These are phyloP conservation scores for Globisporangium takayamanum DNA, from an alignment of 352 stramenopile genomes.

Conservation along the genomic window DNA sequence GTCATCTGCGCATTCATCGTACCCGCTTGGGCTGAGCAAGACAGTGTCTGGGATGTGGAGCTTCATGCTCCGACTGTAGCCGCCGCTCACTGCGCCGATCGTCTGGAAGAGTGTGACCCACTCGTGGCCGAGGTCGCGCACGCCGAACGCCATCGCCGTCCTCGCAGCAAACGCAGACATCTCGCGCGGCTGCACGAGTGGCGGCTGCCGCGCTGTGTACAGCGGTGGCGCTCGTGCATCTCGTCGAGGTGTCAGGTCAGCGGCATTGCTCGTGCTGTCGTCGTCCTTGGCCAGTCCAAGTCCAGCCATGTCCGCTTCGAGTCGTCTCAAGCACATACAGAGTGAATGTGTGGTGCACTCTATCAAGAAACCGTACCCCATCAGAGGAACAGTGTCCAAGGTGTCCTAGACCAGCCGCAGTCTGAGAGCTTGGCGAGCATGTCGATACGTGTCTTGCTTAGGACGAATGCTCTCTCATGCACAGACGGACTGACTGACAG, in stretches of 20 bases:
- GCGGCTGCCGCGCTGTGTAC: constrained; percentile 40
- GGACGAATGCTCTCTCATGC: not conserved
- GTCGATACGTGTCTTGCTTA: not conserved
- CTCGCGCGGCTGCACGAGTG: constrained; percentile 43
- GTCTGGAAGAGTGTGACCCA: constrained; percentile 54
- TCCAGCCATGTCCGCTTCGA: no score
- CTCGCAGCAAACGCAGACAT: constrained; percentile 31
- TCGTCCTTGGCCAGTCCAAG: constrained; percentile 1
- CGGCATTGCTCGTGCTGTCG: not conserved
- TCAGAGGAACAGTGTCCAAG: no score
- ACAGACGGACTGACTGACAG: not conserved
- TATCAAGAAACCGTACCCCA: no score
- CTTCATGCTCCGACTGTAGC: constrained; percentile 29
- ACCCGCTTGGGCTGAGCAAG: constrained; percentile 54
- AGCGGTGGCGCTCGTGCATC: constrained; percentile 14
- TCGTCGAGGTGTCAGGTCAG: not conserved
- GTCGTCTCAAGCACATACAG: no score
- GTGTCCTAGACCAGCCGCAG: not conserved
- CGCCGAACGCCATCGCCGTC: constrained; percentile 18
- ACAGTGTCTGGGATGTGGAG: constrained; percentile 55
- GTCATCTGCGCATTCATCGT: not conserved
- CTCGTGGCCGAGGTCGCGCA: constrained; percentile 44
- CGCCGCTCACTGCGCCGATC: constrained; percentile 22
- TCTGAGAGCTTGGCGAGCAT: no score
- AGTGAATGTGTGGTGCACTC: no score